Evolutionary conservation across 345 rosid genomes (phyloP), one percentile per base, ranked within the genome.

Genomic region (Salix udensis): DNA sequence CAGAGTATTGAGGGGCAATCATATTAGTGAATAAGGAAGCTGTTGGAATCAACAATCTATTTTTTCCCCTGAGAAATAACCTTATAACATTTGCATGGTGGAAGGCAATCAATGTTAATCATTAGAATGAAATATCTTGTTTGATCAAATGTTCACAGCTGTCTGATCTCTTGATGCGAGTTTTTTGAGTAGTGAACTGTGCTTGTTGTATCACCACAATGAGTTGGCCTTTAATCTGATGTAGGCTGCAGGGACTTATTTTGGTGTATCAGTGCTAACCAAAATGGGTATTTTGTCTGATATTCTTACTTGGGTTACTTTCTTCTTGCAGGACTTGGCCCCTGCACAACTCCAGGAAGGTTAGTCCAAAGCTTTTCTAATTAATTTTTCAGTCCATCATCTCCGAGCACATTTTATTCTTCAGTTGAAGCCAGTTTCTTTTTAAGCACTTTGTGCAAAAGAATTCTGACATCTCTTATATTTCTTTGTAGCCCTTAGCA

Each of bases 321-420:
- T 74, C 7, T 36, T 5, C 60, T 76, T 75, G 68, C 87, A 96
- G 99, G 94, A 94, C 74, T 70, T 94, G 84, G 87, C 97, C 60
- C 95, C 98, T 67, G 89, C 88, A 82, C 98, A 92, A 84, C 97
- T 96, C 58, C 99, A 96, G 86, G 91, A 92, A 82, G 99, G 99
- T 90, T 72, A 82, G 91, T 78, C 37, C 34, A 11, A 31, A 67
- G 9, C 15, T 64, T 52, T 65, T 65, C 28, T 61, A 73, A 36
- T 61, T 11, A 48, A 11, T 39, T 34, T 34, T 13, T 30, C 30
- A 5, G 21, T 15, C 28, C 77, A 23, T n/a, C 46, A 21, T 42
- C 67, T 67, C 69, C 37, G 21, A 30, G 40, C 62, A 11, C 65
- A 52, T 64, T 71, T 73, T 34, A 19, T 62, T 61, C 60, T 50